A percentile compares a stretch with the other conserved stretches of the same genome.
phyloP scores from a whole-genome alignment of 75 land plant genomes.

The Pinus taeda region DNA sequence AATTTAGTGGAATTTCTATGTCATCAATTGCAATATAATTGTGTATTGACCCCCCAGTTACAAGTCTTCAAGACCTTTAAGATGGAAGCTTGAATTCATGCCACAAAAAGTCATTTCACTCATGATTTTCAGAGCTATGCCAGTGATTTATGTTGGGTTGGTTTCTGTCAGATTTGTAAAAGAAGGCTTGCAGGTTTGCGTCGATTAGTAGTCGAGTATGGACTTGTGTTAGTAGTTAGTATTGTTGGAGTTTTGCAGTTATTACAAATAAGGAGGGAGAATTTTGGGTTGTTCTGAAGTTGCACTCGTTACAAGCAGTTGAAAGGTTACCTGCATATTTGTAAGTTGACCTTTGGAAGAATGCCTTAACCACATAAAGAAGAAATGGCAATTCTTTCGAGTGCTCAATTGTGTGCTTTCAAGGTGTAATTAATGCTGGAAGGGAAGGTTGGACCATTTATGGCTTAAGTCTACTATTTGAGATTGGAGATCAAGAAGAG shows the following conservation, averaged over 20 bases:
- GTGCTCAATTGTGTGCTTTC: too few species aligned
- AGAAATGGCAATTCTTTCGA: too few species aligned
- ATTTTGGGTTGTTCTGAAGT: too few species aligned
- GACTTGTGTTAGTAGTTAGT: not conserved
- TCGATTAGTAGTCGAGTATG: not conserved
- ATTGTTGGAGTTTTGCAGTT: not conserved
- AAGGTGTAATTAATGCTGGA: too few species aligned
- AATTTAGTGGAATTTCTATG: slow-evolving; percentile 10
- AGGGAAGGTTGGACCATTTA: too few species aligned
- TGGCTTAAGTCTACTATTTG: too few species aligned
- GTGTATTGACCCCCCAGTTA: not conserved
- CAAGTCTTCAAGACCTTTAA: not conserved
- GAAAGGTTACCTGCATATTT: too few species aligned
- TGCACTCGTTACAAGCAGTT: too few species aligned
- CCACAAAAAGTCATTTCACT: not conserved
- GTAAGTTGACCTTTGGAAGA: too few species aligned
- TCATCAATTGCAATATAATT: not conserved
- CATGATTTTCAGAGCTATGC: not conserved
- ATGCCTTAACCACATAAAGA: too few species aligned
- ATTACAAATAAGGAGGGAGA: too few species aligned
- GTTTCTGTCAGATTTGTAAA: not conserved
- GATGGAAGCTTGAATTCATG: not conserved
- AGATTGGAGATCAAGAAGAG: too few species aligned
- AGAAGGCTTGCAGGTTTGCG: not conserved
- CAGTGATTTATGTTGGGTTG: not conserved